phyloP scores from a whole-genome alignment of 202 grass and related monocot genomes.

The Schoenoplectus triqueter region DNA sequence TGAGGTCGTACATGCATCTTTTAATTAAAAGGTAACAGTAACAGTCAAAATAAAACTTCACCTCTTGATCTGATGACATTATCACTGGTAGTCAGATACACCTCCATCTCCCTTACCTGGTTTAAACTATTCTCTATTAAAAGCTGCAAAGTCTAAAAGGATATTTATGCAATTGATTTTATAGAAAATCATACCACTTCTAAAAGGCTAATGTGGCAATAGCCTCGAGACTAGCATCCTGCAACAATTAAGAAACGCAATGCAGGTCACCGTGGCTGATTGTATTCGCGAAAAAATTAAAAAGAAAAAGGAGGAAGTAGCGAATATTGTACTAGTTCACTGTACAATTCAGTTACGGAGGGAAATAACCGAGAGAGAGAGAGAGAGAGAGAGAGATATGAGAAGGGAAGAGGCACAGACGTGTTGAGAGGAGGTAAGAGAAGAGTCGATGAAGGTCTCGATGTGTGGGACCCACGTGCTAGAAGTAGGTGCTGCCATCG shows the following conservation, averaged over 20 bases:
- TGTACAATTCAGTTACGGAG: too few species aligned
- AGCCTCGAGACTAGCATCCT: slow-evolving; percentile 58
- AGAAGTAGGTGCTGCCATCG: slow-evolving; percentile 50
- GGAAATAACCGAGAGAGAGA: slow-evolving; percentile 8
- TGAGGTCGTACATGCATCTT: background rate
- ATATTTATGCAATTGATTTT: background rate
- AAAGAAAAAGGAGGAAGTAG: too few species aligned
- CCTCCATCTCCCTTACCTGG: slow-evolving; percentile 86
- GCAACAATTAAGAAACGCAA: slow-evolving; percentile 33
- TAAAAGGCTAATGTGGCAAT: slow-evolving; percentile 65
- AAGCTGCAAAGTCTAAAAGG: background rate
- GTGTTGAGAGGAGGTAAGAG: slow-evolving; percentile 52
- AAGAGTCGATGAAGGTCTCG: slow-evolving; percentile 62
- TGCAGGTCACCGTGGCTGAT: background rate
- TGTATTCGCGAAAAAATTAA: too few species aligned
- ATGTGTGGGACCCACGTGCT: slow-evolving; percentile 61
- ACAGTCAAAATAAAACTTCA: slow-evolving; percentile 31
- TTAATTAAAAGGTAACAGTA: background rate
- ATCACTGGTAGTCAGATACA: slow-evolving; percentile 86
- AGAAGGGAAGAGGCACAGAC: slow-evolving; percentile 38
- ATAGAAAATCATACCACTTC: slow-evolving; percentile 59
- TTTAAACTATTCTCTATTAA: slow-evolving; percentile 9
- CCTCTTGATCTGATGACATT: slow-evolving; percentile 83
- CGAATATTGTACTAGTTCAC: too few species aligned
- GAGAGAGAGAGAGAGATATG: background rate